Conservation (phyloP, 1,139 yeast species). For the Meyerozyma guilliermondii region DNA sequence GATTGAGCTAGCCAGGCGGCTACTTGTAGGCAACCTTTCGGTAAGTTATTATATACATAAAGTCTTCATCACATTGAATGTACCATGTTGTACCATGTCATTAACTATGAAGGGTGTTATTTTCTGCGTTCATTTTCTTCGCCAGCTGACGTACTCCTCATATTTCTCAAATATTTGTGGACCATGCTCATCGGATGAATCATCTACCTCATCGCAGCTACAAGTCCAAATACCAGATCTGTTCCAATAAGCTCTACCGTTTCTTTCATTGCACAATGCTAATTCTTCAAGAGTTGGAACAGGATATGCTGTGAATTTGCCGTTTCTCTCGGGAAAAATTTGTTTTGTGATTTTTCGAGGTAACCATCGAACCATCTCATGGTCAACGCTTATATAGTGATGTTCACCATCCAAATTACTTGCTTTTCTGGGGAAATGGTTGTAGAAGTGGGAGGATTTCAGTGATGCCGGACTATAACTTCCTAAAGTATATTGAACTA, state of each 20-base stretch:
- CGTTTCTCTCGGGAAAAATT: constrained; percentile 23
- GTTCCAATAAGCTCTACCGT: constrained; percentile 26
- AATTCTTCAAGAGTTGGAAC: constrained; percentile 32
- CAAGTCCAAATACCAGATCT: constrained; percentile 32
- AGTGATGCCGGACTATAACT: constrained; percentile 21
- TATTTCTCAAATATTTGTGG: constrained; percentile 12
- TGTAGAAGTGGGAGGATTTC: constrained; percentile 23
- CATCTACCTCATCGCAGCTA: constrained; percentile 9
- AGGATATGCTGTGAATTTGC: constrained; percentile 22
- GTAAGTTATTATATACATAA: not conserved
- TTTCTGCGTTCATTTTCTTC: constrained; percentile 1
- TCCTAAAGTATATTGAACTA: constrained; percentile 13
- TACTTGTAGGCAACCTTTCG: not conserved
- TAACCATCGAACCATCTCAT: constrained; percentile 28
- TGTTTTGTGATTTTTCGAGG: constrained; percentile 19
- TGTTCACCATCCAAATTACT: constrained; percentile 31
- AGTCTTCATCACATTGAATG: not conserved
- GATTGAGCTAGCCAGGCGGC: constrained; percentile 3
- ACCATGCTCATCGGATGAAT: constrained; percentile 11
- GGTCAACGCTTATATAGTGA: constrained; percentile 25
- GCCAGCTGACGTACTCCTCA: constrained; percentile 17
- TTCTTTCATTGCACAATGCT: constrained; percentile 17
- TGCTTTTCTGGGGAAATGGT: constrained; percentile 30
- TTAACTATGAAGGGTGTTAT: not conserved
- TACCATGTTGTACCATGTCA: not conserved